Conservation (phyloP, 306 rosid species). For the Quercus engelmannii region DNA sequence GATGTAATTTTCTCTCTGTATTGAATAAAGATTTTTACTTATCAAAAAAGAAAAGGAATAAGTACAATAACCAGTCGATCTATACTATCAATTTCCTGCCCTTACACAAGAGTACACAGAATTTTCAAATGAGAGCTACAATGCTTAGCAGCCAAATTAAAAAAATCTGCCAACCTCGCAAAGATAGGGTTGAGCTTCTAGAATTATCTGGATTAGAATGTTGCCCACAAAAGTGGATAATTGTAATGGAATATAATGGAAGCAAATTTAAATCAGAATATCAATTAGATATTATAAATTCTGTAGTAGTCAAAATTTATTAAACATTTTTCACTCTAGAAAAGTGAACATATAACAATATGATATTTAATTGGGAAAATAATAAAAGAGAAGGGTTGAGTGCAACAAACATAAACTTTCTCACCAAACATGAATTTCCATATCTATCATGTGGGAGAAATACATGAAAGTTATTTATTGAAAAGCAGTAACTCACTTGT, state of each 20-base stretch:
- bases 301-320: background rate
- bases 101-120: background rate
- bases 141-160: background rate
- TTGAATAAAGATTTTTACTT: too few species aligned
- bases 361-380: background rate
- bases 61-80: background rate
- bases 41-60: background rate
- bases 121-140: background rate
- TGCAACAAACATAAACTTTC: background rate
- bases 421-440: background rate
- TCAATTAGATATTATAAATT: background rate
- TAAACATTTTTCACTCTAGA: background rate
- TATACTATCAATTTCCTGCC: background rate
- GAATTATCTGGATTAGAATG: conserved; percentile 1
- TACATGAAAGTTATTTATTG: background rate
- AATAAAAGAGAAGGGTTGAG: background rate
- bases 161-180: background rate
- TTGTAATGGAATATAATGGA: background rate
- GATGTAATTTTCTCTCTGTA: too few species aligned
- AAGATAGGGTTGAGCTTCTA: background rate
- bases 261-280: background rate
- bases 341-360: background rate
- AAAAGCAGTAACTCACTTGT: conserved; percentile 55
- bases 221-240: background rate
- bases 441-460: background rate